Evolutionary conservation across 176 grass and related monocot genomes (phyloP), one percentile per base, ranked within the genome.

Genomic region (Carex scoparia): DNA sequence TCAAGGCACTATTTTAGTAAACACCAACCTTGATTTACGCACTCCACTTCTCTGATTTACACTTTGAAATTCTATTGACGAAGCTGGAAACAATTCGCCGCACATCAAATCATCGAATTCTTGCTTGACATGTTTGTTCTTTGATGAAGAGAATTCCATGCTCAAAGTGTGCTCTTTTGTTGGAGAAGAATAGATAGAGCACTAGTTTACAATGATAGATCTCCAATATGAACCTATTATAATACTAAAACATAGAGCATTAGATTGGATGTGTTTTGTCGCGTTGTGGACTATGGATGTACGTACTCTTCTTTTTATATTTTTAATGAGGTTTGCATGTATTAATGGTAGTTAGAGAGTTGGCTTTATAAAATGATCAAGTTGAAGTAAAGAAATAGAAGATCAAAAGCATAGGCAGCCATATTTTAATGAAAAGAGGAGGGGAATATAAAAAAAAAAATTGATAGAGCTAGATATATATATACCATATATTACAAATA

Each of bases 11-110:
- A n/a, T 18, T 15, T 7, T 33, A 12, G 7, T 8, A 37, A 60
- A 79, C 57, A 46, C 76, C 42, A 42, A 81, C 81, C 33, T 69
- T 55, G 40, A 51, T 83, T 66, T 83, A 28, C 64, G 40, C 5
- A 33, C 5, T 57, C 51, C 74, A 51, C 42, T 67, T 66, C 19
- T 83, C 23, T 67, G 61, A 31, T 83, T 51, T 9, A 54, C 23
- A 19, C 61, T 27, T 16, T 38, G 9, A 35, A 83, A 35, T 32
- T 83, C 62, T 0, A 11, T 68, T 10, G 27, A 83, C 33, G 60
- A 83, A 68, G 30, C 81, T 10, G 2, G 48, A 18, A 68, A 63
- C 3, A n/a, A 68, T 65, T 68, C 18, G 10, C 63, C 18, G 3
- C 28, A 12, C 16, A 9, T 2, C 19, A 81, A 13, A 46, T 81